A percentile compares a stretch with the other conserved stretches of the same genome.
phyloP scores from a whole-genome alignment of 2,329 filamentous ascomycete genomes.

The Exutisphaerella laricina region DNA sequence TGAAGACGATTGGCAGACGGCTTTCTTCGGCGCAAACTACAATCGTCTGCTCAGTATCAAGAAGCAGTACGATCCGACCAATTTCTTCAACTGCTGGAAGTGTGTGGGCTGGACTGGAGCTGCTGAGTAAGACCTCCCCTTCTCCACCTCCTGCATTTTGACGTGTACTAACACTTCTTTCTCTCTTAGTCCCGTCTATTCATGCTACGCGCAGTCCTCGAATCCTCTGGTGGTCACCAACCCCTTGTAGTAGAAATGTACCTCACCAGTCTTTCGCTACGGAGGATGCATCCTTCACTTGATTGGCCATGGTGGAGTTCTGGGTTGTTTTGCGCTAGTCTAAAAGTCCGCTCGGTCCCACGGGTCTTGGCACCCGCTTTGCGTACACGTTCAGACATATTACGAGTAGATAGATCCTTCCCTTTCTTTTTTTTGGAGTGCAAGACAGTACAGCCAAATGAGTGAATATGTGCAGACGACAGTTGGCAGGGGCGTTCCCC shows the following conservation, averaged over 20 bases:
- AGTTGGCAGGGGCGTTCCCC: no score
- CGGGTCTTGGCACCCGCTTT: no score
- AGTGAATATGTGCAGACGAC: no score
- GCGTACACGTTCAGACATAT: no score
- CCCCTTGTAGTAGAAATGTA: not conserved
- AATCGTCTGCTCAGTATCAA: constrained; percentile 19
- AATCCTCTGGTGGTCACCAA: not conserved
- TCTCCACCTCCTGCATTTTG: not conserved
- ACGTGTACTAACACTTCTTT: not conserved
- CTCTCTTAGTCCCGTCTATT: not conserved
- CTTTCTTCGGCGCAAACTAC: constrained; percentile 24
- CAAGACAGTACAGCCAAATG: no score
- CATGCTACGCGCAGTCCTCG: not conserved
- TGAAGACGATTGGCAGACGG: constrained; percentile 14
- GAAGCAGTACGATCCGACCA: constrained; percentile 20
- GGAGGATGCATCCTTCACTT: no score
- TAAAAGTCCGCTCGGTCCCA: no score
- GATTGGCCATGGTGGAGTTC: no score
- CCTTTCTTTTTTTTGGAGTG: no score
- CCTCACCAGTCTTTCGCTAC: no score
- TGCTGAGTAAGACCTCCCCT: constrained; percentile 10
- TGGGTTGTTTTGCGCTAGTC: no score
- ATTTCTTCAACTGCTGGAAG: constrained; percentile 22
- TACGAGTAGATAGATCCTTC: no score
- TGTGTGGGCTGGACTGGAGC: constrained; percentile 18